These are phyloP conservation scores for Gynochthodes officinalis DNA, from an alignment of 257 asterid species.

Conservation along the genomic window DNA sequence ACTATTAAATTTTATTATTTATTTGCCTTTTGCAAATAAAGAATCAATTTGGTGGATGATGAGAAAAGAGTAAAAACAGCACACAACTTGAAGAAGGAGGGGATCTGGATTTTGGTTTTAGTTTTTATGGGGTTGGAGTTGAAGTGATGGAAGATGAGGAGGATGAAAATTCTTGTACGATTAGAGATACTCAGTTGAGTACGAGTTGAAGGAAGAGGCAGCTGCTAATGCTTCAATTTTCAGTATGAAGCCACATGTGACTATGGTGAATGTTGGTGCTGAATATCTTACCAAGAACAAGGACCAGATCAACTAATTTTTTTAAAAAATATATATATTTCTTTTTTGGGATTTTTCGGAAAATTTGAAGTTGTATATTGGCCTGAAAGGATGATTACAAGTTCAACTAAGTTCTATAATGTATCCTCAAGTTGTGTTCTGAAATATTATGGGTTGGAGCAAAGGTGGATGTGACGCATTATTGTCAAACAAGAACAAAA, in stretches of 20 bases:
- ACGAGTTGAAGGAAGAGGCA: constrained; percentile 22
- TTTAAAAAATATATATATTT: not conserved
- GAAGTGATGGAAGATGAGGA: constrained; percentile 1
- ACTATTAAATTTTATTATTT: too few relatives aligned
- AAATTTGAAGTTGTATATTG: not conserved
- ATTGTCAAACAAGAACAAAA: too few relatives aligned
- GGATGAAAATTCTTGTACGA: constrained; percentile 14
- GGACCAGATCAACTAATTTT: not conserved
- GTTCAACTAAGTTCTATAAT: too few relatives aligned
- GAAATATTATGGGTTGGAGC: too few relatives aligned
- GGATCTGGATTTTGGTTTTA: constrained; percentile 27
- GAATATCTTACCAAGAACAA: constrained; percentile 10
- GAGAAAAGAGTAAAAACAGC: constrained; percentile 25
- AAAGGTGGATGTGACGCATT: too few relatives aligned
- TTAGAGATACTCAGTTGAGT: constrained; percentile 20
- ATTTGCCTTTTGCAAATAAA: constrained; percentile 22
- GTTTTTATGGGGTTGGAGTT: constrained; percentile 12
- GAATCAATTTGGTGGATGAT: constrained; percentile 23
- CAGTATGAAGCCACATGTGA: constrained; percentile 6
- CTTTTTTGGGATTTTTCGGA: not conserved
- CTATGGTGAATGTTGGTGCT: constrained; percentile 15
- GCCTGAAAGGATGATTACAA: too few relatives aligned
- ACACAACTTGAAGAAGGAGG: constrained; percentile 23
- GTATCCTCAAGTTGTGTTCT: too few relatives aligned
- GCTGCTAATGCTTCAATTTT: constrained; percentile 23